These are phyloP conservation scores for Fraxinus angustifolia DNA, from an alignment of 305 asterid genomes.

Conservation along the genomic window DNA sequence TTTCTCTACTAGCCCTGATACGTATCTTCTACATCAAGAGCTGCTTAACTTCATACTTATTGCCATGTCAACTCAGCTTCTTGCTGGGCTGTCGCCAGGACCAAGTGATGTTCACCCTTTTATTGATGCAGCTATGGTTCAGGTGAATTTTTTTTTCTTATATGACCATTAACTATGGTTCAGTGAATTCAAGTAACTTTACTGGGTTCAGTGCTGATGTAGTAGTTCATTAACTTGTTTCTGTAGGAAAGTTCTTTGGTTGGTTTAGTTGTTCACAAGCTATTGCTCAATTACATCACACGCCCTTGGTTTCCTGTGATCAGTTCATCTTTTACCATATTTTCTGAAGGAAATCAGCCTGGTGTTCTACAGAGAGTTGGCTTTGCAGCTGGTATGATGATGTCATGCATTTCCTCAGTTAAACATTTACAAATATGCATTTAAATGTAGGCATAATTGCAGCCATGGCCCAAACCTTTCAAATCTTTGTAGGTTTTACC, in stretches of 20 bases:
- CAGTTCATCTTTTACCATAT: slow-evolving; percentile 47
- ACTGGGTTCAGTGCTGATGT: slow-evolving; percentile 8
- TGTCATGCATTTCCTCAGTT: neutral
- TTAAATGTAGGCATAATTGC: neutral
- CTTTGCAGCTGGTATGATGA: slow-evolving; percentile 74
- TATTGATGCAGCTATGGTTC: slow-evolving; percentile 78
- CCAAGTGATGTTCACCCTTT: slow-evolving; percentile 82
- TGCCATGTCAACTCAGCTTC: slow-evolving; percentile 91
- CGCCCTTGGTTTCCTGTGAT: slow-evolving; percentile 49
- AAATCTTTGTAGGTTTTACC: neutral
- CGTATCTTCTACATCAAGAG: slow-evolving; percentile 76
- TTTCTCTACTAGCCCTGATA: slow-evolving; percentile 47
- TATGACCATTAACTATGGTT: neutral
- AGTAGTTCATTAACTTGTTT: slow-evolving; percentile 24
- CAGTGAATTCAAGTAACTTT: slow-evolving; percentile 9
- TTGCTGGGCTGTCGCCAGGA: slow-evolving; percentile 83
- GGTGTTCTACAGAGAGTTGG: slow-evolving; percentile 85
- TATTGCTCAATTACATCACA: slow-evolving; percentile 66
- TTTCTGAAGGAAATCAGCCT: slow-evolving; percentile 63
- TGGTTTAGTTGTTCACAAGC: slow-evolving; percentile 53
- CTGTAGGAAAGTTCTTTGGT: slow-evolving; percentile 77
- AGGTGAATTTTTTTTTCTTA: slow-evolving; percentile 37
- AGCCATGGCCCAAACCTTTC: neutral
- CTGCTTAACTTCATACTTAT: slow-evolving; percentile 79
- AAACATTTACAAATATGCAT: neutral